Evolutionary conservation across 768 basidiomycete genomes (phyloP), one percentile per base, ranked within the genome.

Genomic region (Lactarius indigo): DNA sequence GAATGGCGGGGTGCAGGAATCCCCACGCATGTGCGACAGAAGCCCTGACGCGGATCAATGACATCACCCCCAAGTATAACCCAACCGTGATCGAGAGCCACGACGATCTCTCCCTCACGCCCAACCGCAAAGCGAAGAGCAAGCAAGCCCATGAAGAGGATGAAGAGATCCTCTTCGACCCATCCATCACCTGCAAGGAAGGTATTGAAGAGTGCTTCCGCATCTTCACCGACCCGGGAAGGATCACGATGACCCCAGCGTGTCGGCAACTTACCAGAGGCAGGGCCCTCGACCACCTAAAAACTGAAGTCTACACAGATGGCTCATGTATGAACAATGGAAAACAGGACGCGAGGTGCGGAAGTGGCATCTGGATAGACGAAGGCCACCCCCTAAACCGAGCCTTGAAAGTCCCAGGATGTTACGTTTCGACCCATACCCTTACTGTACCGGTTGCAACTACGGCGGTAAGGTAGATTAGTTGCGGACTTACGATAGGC

Each of bases 271-370:
- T 33, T 1, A 33, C 33, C 9, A 33, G 33, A n/a, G n/a, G n/a
- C n/a, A n/a, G n/a, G n/a, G n/a, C n/a, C 31, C 31, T 33, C 5
- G 6, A 33, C 5, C 6, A 33, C 31, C 2, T 33, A 8, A 33
- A 33, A 7, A 33, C 3, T 0, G 6, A 33, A 3, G 15, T 17
- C 7, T 77, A 75, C 44, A 78, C 75, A 0, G 76, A 76, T 26
- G 72, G 76, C 1, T 0, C 73, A 0, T 75, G 75, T 64, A 7
- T 61, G 1, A 66, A 72, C 0, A 76, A 76, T 20, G 71, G 74
- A 0, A 69, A 64, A 8, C 12, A 10, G 0, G 30, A 75, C 13
- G 74, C 76, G 0, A 18, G 0, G 5, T 73, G 73, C 0, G 75
- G 76, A 0, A 62, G 69, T 0, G 69, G 72, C 0, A 28, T 71